These are phyloP conservation scores for Cicer judaicum DNA, from an alignment of 306 rosid genomes.

Conservation along the genomic window DNA sequence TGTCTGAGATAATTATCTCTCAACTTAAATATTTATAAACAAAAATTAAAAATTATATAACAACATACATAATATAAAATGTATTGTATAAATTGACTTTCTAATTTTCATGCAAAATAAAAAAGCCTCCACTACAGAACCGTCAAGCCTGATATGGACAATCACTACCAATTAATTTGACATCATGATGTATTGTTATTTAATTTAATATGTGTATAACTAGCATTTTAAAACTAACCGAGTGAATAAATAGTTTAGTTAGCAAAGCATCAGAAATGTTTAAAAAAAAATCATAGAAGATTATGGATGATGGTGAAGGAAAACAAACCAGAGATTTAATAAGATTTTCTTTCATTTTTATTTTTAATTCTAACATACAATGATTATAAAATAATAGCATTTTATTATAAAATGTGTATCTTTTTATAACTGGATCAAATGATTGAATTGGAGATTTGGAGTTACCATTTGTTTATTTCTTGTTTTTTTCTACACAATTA, in stretches of 20 bases:
- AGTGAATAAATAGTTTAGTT: constrained; percentile 22
- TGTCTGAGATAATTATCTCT: background rate
- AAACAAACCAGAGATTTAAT: constrained; percentile 2
- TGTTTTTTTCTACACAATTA: background rate
- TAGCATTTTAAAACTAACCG: constrained; percentile 8
- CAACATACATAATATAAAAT: background rate
- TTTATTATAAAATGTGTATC: too few relatives aligned
- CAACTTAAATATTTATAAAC: too few relatives aligned
- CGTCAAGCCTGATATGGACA: constrained; percentile 35
- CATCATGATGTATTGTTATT: constrained; percentile 14
- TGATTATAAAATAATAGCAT: too few relatives aligned
- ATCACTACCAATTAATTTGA: constrained; percentile 35
- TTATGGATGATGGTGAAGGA: constrained; percentile 15
- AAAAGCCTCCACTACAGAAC: constrained; percentile 14
- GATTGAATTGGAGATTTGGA: too few relatives aligned
- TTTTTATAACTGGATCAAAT: too few relatives aligned
- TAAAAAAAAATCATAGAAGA: constrained; percentile 8
- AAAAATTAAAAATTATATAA: too few relatives aligned
- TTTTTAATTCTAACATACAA: background rate
- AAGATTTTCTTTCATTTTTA: constrained; percentile 18
- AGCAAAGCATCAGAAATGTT: constrained; percentile 19
- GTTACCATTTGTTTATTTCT: too few relatives aligned
- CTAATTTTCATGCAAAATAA: background rate
- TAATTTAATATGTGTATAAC: background rate
- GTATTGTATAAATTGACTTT: background rate